Conservation (phyloP, 805 yeast species). For the Wickerhamomyces mucosus region DNA sequence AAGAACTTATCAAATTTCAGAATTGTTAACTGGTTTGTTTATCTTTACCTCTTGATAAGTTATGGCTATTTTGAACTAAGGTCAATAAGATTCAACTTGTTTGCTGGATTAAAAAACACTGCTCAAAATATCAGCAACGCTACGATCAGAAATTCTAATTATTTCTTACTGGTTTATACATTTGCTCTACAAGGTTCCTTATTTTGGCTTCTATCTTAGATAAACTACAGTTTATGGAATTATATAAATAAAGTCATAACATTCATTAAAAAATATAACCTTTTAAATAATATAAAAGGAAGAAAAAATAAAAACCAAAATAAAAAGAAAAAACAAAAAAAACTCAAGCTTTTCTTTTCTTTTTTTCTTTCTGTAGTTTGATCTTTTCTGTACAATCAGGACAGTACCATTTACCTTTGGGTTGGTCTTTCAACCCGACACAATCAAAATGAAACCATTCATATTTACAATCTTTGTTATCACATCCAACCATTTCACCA, state of each 20-base stretch:
- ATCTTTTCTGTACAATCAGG: slow-evolving; percentile 55
- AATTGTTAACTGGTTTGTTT: slow-evolving; percentile 39
- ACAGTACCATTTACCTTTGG: slow-evolving; percentile 92
- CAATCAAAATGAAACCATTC: slow-evolving; percentile 98
- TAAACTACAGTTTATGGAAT: slow-evolving; percentile 8
- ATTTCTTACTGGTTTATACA: slow-evolving; percentile 77
- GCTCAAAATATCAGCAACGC: slow-evolving; percentile 53
- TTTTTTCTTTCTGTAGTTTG: slow-evolving; percentile 18
- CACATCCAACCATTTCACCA: slow-evolving; percentile 97
- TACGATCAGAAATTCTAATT: slow-evolving; percentile 73
- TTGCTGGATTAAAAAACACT: slow-evolving; percentile 33
- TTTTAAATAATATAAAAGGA: background rate
- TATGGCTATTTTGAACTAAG: slow-evolving; percentile 61
- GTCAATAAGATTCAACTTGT: slow-evolving; percentile 32
- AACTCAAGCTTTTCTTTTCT: slow-evolving; percentile 10
- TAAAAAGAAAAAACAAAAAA: too few species aligned
- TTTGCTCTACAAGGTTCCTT: slow-evolving; percentile 69
- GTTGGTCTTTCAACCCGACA: slow-evolving; percentile 83
- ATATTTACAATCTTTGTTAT: slow-evolving; percentile 74
- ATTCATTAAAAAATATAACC: background rate
- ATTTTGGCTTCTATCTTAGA: slow-evolving; percentile 74
- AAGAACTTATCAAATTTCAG: slow-evolving; percentile 35
- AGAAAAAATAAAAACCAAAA: background rate
- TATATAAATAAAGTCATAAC: background rate
- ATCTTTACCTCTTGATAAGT: slow-evolving; percentile 41